These are phyloP conservation scores for Boehmeria nivea DNA, from an alignment of 306 rosid genomes.

Conservation along the genomic window DNA sequence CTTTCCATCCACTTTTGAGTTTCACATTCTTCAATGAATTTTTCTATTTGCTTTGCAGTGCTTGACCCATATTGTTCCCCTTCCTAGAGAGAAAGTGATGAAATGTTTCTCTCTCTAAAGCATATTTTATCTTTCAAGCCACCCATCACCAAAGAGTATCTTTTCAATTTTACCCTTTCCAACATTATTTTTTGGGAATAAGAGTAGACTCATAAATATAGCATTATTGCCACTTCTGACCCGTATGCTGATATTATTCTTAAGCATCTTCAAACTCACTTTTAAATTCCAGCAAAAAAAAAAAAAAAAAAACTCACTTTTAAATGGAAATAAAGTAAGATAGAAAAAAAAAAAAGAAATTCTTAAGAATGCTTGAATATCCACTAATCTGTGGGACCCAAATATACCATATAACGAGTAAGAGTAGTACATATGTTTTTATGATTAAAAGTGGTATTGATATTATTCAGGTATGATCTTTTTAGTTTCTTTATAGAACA, in stretches of 20 bases:
- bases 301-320: slow-evolving; percentile 9
- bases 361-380: no score
- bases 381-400: not conserved
- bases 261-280: slow-evolving; percentile 14
- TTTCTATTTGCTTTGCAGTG: no score
- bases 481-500: not conserved
- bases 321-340: not conserved
- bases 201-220: slow-evolving; percentile 9
- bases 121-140: no score
- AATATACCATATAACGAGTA: no score
- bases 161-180: no score
- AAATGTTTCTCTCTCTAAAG: no score
- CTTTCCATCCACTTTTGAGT: no score
- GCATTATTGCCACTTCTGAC: slow-evolving; percentile 17
- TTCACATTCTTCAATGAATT: no score
- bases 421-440: not conserved
- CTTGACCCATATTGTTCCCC: no score
- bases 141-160: no score
- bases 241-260: slow-evolving; percentile 6
- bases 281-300: not conserved
- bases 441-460: slow-evolving; percentile 8
- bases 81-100: no score
- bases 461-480: slow-evolving; percentile 7
- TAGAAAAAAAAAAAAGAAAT: not conserved
- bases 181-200: no score